Base-by-base conservation (phyloP, 371 early-diverging fungal species). In the Choanephora cucurbitarum region DNA sequence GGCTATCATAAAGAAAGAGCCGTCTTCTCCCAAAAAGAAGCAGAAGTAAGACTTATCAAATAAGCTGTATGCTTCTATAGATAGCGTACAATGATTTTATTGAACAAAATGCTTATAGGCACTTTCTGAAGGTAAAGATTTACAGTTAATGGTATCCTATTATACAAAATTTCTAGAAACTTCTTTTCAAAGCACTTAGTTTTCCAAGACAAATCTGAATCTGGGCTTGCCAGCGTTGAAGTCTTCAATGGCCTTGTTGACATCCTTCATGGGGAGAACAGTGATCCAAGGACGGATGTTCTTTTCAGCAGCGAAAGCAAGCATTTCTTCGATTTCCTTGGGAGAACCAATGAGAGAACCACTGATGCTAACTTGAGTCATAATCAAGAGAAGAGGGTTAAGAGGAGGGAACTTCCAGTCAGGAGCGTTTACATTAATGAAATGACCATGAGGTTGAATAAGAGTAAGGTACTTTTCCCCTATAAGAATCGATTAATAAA, bases 301-400 rank as follows among this genome's bases (percentile, higher is more conserved):
- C 42, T 86, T 73, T 66, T 84, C 63, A 60, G 77, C 77, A 4
- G 89, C 86, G 64, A 90, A 84, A 14, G 79, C 70, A 15, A 92
- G 72, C 75, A 85, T 86, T 52, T 82, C 81, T 45, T 68, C 58
- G 31, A 86, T 67, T 3, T 65, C 64, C 2, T 58, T 23, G 21
- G 58, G 66, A 24, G 79, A 72, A 53, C 89, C 91, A 58, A 89
- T 86, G 41, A 81, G 39, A 28, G 88, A 87, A 0, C 89, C 90
- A 5, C 63, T 66, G 21, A 92, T 62, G 0, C 67, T 51, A 9
- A 81, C 62, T 52, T 81, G 69, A 34, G 68, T 70, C 3, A 9
- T 10, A 1, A 50, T 33, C 18, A 66, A 42, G 5, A 11, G 5
- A 2, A 52, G 19, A 15, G 53, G 33, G 11, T 37, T 21, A 31